Evolutionary conservation across 1,139 yeast genomes (phyloP).

Genomic region (Saccharomycopsis hybrid): DNA sequence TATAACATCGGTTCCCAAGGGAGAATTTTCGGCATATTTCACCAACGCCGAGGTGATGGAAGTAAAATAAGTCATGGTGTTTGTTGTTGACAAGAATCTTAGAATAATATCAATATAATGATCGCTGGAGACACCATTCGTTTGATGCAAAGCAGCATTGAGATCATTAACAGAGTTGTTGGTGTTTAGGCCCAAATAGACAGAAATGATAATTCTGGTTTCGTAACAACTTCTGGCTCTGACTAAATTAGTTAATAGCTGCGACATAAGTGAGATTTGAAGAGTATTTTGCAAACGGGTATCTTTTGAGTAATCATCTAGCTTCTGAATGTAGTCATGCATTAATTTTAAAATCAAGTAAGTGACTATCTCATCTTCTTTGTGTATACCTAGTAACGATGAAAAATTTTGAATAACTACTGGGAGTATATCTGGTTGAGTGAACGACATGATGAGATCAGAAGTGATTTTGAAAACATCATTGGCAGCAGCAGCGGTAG

Average conservation of each 20-base stretch:
- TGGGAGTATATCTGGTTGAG: neutral
- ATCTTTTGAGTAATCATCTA: neutral
- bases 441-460: neutral
- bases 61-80: neutral
- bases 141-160: conserved; percentile 3
- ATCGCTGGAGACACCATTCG: neutral
- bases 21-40: neutral
- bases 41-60: neutral
- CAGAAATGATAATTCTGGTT: neutral
- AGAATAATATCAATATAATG: neutral
- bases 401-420: neutral
- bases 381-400: neutral
- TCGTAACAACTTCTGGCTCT: neutral
- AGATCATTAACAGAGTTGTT: neutral
- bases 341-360: conserved; percentile 1
- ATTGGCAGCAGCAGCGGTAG: neutral
- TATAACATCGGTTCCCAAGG: neutral
- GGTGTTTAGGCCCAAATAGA: neutral
- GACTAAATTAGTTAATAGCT: neutral
- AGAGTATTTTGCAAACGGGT: neutral
- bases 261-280: neutral
- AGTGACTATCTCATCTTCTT: neutral
- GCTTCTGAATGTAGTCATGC: neutral
- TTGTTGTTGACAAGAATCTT: neutral
- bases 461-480: neutral